These are phyloP conservation scores for Elaeagnus macrophylla DNA, from an alignment of 306 rosid genomes.

Conservation along the genomic window DNA sequence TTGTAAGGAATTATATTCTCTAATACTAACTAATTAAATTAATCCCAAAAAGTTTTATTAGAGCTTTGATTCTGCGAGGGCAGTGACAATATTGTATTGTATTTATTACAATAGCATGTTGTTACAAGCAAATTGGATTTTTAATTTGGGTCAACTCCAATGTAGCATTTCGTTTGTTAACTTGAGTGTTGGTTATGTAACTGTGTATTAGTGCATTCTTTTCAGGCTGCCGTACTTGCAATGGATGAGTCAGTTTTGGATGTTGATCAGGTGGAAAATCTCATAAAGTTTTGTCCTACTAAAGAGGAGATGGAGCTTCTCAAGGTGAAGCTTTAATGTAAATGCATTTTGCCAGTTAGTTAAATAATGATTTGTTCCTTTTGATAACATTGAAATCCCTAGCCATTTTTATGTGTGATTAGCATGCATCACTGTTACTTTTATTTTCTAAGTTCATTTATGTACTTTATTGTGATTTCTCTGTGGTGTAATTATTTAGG, in stretches of 20 bases:
- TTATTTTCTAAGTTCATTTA: conserved; percentile 1
- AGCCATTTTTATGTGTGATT: conserved; percentile 13
- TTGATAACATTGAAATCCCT: conserved; percentile 3
- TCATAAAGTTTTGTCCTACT: conserved; percentile 90
- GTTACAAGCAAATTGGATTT: background rate
- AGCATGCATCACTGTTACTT: conserved; percentile 3
- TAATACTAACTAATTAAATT: no score
- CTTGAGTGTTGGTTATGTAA: conserved; percentile 13
- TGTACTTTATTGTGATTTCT: conserved; percentile 24
- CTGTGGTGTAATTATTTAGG: conserved; percentile 38
- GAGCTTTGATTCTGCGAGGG: no score
- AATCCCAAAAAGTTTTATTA: no score
- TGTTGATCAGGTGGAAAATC: conserved; percentile 95
- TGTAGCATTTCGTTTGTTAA: conserved; percentile 8
- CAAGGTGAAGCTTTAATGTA: conserved; percentile 48
- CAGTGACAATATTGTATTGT: background rate
- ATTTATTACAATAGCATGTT: background rate
- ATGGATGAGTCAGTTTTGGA: conserved; percentile 89
- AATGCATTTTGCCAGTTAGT: conserved; percentile 10
- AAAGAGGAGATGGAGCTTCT: conserved; percentile 97
- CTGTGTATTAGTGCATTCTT: conserved; percentile 19
- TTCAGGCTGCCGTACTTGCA: conserved; percentile 86
- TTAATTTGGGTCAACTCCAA: background rate
- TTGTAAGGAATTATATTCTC: no score
- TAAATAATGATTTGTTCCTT: conserved; percentile 15